Percentiles rank a stretch among this genome's conserved stretches.
These are phyloP conservation scores for Xylariaceae sp. DNA, from an alignment of 2,329 filamentous ascomycete genomes.

Conservation along the genomic window DNA sequence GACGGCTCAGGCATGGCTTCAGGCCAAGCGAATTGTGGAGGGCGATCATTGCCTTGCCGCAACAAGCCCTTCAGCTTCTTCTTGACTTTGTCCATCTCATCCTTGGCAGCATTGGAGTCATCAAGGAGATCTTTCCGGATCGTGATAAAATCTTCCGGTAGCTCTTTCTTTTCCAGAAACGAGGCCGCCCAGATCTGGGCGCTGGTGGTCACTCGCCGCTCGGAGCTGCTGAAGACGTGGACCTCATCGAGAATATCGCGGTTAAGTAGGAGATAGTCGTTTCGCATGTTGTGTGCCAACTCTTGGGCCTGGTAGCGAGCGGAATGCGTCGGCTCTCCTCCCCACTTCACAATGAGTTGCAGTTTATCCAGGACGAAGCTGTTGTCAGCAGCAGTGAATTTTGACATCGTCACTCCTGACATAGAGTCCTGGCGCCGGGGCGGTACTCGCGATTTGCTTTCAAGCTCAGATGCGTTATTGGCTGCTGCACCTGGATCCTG, in stretches of 20 bases:
- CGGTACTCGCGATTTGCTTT: constrained; percentile 22
- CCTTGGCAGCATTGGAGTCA: constrained; percentile 96
- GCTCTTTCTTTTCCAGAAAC: constrained; percentile 80
- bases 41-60: constrained; percentile 85
- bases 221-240: constrained; percentile 90
- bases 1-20: constrained; percentile 90
- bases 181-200: constrained; percentile 92
- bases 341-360: constrained; percentile 98
- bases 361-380: constrained; percentile 91
- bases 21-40: constrained; percentile 97
- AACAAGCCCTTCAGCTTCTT: constrained; percentile 95
- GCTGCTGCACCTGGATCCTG: constrained; percentile 14
- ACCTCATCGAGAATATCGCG: constrained; percentile 87
- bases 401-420: constrained; percentile 83
- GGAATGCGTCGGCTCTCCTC: constrained; percentile 94
- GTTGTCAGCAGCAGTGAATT: constrained; percentile 88
- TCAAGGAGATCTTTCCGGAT: constrained; percentile 92
- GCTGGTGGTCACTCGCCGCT: constrained; percentile 87
- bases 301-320: constrained; percentile 95
- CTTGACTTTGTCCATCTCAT: constrained; percentile 99
- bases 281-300: constrained; percentile 89
- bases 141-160: constrained; percentile 77
- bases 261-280: constrained; percentile 89
- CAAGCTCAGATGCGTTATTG: constrained; percentile 11
- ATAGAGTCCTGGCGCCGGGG: constrained; percentile 73